phyloP scores from a whole-genome alignment of 2,329 filamentous ascomycete genomes.

The Thermomyces lanuginosus region DNA sequence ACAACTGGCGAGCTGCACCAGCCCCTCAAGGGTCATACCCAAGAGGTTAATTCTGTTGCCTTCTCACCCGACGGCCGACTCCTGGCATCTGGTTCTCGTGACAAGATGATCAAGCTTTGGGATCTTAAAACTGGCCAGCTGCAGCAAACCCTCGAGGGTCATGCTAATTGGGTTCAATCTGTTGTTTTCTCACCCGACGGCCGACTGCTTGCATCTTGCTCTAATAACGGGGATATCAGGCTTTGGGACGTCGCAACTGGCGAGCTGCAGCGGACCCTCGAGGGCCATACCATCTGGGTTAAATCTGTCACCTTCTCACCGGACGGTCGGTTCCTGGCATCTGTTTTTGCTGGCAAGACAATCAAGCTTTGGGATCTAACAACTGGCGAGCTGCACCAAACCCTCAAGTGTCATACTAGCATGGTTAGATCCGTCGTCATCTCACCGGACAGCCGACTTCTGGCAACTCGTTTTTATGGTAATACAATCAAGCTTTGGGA shows the following conservation, averaged over 20 bases:
- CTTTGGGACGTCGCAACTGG: conserved; percentile 6
- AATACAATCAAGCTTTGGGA: conserved; percentile 4
- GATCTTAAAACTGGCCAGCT: conserved; percentile 2
- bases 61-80: conserved; percentile 14
- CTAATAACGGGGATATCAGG: conserved; percentile 7
- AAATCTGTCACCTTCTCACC: conserved; percentile 7
- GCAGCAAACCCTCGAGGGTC: conserved; percentile 6
- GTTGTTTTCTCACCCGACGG: conserved; percentile 11
- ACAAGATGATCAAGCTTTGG: conserved; percentile 6
- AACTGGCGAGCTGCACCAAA: conserved; percentile 3
- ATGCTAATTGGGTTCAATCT: conserved; percentile 4
- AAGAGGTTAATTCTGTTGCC: conserved; percentile 8
- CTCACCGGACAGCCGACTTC: conserved; percentile 9
- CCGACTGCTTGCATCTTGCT: conserved; percentile 9
- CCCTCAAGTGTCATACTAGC: conserved; percentile 7
- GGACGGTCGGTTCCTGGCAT: conserved; percentile 10
- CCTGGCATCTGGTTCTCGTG: conserved; percentile 9
- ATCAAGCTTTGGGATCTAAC: conserved; percentile 7
- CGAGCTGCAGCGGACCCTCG: background rate
- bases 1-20: conserved; percentile 7
- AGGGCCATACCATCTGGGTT: conserved; percentile 2
- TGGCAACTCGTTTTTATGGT: conserved; percentile 4
- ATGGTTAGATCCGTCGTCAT: conserved; percentile 8
- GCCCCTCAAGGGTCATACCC: conserved; percentile 6
- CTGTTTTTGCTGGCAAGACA: conserved; percentile 6